Conservation (phyloP, 2,329 filamentous ascomycete genomes). For the Aureobasidium namibiae region DNA sequence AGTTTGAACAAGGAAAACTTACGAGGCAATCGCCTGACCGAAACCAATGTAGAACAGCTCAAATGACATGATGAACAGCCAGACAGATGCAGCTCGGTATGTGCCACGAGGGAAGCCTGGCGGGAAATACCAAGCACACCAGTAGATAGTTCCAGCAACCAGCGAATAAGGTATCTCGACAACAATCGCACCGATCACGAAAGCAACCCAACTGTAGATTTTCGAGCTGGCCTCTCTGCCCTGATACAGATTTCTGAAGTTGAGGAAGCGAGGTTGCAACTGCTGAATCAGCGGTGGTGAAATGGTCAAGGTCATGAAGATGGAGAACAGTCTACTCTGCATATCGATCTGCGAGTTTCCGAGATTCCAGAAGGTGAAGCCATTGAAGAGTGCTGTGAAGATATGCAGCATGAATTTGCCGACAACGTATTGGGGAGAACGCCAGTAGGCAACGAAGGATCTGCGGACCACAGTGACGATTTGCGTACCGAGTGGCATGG, state of each 20-base stretch:
- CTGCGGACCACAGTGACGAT: constrained; percentile 65
- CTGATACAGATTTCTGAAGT: constrained; percentile 58
- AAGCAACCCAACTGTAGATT: constrained; percentile 70
- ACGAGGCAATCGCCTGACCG: constrained; percentile 53
- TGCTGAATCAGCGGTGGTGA: constrained; percentile 68
- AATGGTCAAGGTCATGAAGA: constrained; percentile 71
- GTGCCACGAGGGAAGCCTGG: constrained; percentile 31
- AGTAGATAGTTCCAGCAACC: constrained; percentile 47
- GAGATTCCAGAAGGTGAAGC: constrained; percentile 56
- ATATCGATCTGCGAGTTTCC: constrained; percentile 23
- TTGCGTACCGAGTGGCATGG: constrained; percentile 71
- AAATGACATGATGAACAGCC: constrained; percentile 63
- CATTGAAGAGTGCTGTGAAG: constrained; percentile 80
- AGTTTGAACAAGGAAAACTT: constrained; percentile 20
- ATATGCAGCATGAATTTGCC: constrained; percentile 68
- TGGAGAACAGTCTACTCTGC: constrained; percentile 55
- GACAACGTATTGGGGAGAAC: constrained; percentile 83
- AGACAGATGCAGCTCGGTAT: constrained; percentile 50
- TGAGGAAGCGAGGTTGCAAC: constrained; percentile 63
- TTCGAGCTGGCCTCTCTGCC: constrained; percentile 67
- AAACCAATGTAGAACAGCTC: constrained; percentile 64
- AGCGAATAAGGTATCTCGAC: constrained; percentile 61
- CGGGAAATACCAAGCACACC: constrained; percentile 50
- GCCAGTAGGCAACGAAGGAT: constrained; percentile 73
- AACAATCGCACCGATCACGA: constrained; percentile 56